Conservation (phyloP, 2,329 filamentous ascomycete species). For the Fusarium camptoceras region DNA sequence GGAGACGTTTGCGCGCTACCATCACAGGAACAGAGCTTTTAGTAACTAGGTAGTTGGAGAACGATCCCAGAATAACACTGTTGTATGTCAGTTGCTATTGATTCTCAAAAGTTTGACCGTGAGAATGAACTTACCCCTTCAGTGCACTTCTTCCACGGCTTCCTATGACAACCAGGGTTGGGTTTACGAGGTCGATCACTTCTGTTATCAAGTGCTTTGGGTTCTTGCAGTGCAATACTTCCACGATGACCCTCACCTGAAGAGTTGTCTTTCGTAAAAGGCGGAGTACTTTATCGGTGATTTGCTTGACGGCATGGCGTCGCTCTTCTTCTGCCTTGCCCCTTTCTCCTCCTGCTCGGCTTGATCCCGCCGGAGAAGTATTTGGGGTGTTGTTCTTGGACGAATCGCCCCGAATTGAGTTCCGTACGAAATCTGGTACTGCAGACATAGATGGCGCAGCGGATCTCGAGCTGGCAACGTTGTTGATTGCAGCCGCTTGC, state of each 20-base stretch:
- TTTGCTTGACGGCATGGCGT: conserved; percentile 81
- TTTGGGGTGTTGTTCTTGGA: conserved; percentile 52
- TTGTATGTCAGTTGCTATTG: conserved; percentile 48
- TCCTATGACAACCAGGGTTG: conserved; percentile 92
- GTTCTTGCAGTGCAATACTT: conserved; percentile 98
- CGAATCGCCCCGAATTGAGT: conserved; percentile 49
- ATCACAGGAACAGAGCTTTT: conserved; percentile 98
- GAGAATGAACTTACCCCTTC: conserved; percentile 78
- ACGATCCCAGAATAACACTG: conserved; percentile 93
- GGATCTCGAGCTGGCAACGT: conserved; percentile 62
- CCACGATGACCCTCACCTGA: conserved; percentile 92
- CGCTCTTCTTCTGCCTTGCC: conserved; percentile 81
- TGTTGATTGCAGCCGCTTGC: conserved; percentile 77
- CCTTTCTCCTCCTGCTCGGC: conserved; percentile 62
- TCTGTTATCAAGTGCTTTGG: conserved; percentile 96
- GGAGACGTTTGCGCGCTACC: conserved; percentile 91
- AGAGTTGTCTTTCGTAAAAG: conserved; percentile 90
- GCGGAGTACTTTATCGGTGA: conserved; percentile 86
- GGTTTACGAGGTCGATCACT: conserved; percentile 92
- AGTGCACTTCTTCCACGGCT: conserved; percentile 91
- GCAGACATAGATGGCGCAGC: conserved; percentile 49
- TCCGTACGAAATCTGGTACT: conserved; percentile 51
- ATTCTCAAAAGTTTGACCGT: background rate
- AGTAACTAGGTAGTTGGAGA: conserved; percentile 96
- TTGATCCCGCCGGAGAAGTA: conserved; percentile 62